Base-by-base conservation (phyloP, 805 yeast species). In the Candida yuanshanica region DNA sequence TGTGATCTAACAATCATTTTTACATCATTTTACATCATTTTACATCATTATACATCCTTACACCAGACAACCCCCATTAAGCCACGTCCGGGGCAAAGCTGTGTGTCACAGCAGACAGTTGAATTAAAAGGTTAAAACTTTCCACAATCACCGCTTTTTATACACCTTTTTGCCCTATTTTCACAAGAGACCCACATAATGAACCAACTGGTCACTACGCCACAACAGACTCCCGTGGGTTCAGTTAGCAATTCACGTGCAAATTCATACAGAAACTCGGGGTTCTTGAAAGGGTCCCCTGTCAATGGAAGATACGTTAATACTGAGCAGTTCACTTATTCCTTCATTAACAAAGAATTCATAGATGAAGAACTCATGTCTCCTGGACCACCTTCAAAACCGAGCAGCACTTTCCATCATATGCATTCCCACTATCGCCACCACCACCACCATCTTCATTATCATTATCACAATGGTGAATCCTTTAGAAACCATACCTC, bases 401-500 rank as follows among this genome's bases (percentile, higher is more conserved):
- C 10, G 20, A 4, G 29, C 14, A 11, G 20, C 31, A 5, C 32
- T 34, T 7, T 44, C 41, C 16, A 33, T 39, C 11, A 9, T 35
- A 5, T 44, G 46, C 9, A 33, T 21, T 12, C 35, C 43, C 4
- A 20, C 37, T 5, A 27, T 25, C n/a, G 17, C 34, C 23, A 35
- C 39, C 20, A n/a, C 17, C 10, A 24, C 32, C 5, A 35, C n/a
- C n/a, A n/a, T n/a, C n/a, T n/a, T n/a, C n/a, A n/a, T n/a, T n/a
- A n/a, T n/a, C n/a, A n/a, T n/a, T n/a, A n/a, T n/a, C n/a, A n/a
- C n/a, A 17, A 31, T 7, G 35, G 32, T 18, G 31, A 29, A 7
- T 42, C 45, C 1, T 56, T 47, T 42, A 49, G 60, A 39, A 56
- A 56, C 33, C 21, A 53, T 29, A 53, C 60, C 0, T 50, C 58